Evolutionary conservation across 2,329 filamentous ascomycete genomes (phyloP).

Genomic region (Monosporascus ibericus): DNA sequence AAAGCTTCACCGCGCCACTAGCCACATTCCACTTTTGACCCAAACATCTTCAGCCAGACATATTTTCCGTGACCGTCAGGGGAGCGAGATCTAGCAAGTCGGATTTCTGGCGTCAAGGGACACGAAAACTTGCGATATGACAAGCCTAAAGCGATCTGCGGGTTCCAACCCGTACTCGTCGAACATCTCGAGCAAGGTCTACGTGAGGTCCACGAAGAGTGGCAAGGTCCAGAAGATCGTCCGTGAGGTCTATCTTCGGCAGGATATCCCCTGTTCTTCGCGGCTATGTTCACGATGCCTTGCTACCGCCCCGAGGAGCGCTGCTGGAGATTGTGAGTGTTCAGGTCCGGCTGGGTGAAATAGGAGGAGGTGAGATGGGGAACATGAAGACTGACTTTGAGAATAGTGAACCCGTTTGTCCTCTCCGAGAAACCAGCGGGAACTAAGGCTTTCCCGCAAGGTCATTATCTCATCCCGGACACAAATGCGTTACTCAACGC

Average conservation of each 20-base stretch:
- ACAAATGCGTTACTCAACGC: constrained; percentile 93
- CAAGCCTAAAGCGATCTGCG: constrained; percentile 56
- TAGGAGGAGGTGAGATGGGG: constrained; percentile 7
- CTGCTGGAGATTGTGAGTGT: constrained; percentile 63
- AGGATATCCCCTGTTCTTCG: constrained; percentile 96
- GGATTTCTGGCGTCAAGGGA: neutral
- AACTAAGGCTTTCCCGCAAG: constrained; percentile 74
- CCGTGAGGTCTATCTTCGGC: constrained; percentile 87
- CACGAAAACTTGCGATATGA: constrained; percentile 39
- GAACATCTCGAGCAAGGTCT: constrained; percentile 91
- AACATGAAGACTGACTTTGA: neutral
- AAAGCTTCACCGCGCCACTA: neutral
- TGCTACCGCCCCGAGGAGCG: constrained; percentile 69
- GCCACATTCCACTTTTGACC: neutral
- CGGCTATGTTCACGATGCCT: constrained; percentile 76
- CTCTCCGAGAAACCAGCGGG: constrained; percentile 84
- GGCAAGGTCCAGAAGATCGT: constrained; percentile 99
- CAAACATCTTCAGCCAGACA: neutral
- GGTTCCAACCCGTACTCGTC: constrained; percentile 50
- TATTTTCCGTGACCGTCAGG: neutral
- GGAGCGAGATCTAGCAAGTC: neutral
- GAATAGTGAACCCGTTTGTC: constrained; percentile 69
- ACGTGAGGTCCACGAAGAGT: constrained; percentile 87
- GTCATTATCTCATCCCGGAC: constrained; percentile 92
- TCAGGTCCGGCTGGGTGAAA: neutral